These are phyloP conservation scores for Aspergillus hortae DNA, from an alignment of 2,329 filamentous ascomycete species.

Conservation along the genomic window DNA sequence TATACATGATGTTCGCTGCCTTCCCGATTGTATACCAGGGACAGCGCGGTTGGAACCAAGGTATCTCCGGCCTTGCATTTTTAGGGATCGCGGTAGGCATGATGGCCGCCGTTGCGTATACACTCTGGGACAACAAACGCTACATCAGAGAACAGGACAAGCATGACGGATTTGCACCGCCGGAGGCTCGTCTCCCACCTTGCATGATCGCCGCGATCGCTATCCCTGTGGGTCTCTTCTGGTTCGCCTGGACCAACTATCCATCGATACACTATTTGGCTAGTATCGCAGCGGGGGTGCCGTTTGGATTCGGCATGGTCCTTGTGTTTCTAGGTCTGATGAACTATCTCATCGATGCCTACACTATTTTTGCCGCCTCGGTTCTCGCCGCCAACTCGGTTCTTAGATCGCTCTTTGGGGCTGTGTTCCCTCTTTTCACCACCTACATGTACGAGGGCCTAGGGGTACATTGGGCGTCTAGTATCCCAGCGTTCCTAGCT, in stretches of 20 bases:
- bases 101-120: slow-evolving; percentile 32
- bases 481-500: slow-evolving; percentile 19
- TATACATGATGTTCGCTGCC: slow-evolving; percentile 49
- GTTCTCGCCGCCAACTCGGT: slow-evolving; percentile 13
- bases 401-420: slow-evolving; percentile 34
- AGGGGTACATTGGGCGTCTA: slow-evolving; percentile 42
- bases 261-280: slow-evolving; percentile 12
- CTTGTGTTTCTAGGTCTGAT: slow-evolving; percentile 14
- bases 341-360: slow-evolving; percentile 18
- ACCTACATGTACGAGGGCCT: slow-evolving; percentile 34
- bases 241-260: slow-evolving; percentile 17
- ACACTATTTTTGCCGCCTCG: slow-evolving; percentile 14
- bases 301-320: slow-evolving; percentile 19
- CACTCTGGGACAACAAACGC: slow-evolving; percentile 28
- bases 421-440: slow-evolving; percentile 41
- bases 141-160: slow-evolving; percentile 5
- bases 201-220: slow-evolving; percentile 13
- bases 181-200: slow-evolving; percentile 13
- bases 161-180: slow-evolving; percentile 12
- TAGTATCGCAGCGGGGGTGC: slow-evolving; percentile 9
- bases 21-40: slow-evolving; percentile 46
- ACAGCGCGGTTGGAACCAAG: slow-evolving; percentile 40
- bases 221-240: slow-evolving; percentile 15
- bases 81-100: slow-evolving; percentile 40
- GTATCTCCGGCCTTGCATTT: slow-evolving; percentile 43